Percentiles rank a stretch among this genome's conserved stretches.
phyloP scores from a whole-genome alignment of 257 asterid species.

The Lycium barbarum region DNA sequence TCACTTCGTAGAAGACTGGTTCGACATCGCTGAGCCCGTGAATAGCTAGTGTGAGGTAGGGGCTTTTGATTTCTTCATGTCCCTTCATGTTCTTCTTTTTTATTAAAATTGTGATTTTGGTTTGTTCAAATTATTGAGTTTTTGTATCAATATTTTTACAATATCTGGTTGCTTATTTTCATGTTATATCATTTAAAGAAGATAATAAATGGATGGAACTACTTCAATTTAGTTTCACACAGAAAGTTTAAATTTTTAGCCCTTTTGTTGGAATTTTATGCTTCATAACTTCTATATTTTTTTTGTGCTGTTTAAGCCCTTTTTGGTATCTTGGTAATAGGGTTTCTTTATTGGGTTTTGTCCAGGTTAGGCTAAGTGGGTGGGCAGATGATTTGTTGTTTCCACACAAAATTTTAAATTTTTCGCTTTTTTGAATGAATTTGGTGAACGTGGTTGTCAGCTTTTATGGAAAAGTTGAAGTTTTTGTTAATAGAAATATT shows the following conservation, averaged over 20 bases:
- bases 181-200: too few species aligned
- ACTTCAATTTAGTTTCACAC: too few species aligned
- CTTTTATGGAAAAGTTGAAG: slow-evolving; percentile 8
- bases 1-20: too few species aligned
- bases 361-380: background rate
- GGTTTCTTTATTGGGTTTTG: background rate
- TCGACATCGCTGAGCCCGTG: too few species aligned
- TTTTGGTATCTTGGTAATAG: background rate
- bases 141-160: too few species aligned
- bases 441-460: background rate
- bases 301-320: background rate
- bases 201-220: too few species aligned
- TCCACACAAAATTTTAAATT: background rate
- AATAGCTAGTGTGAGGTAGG: too few species aligned
- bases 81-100: too few species aligned
- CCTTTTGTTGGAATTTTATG: background rate
- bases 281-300: background rate
- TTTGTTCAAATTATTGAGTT: too few species aligned
- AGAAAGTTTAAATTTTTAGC: background rate
- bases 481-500: slow-evolving; percentile 14
- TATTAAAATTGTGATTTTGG: too few species aligned
- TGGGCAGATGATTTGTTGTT: background rate
- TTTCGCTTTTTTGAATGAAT: slow-evolving; percentile 6
- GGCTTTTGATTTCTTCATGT: too few species aligned
- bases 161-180: too few species aligned